phyloP scores from a whole-genome alignment of 2,329 filamentous ascomycete genomes.

The Colletotrichum somersetense region DNA sequence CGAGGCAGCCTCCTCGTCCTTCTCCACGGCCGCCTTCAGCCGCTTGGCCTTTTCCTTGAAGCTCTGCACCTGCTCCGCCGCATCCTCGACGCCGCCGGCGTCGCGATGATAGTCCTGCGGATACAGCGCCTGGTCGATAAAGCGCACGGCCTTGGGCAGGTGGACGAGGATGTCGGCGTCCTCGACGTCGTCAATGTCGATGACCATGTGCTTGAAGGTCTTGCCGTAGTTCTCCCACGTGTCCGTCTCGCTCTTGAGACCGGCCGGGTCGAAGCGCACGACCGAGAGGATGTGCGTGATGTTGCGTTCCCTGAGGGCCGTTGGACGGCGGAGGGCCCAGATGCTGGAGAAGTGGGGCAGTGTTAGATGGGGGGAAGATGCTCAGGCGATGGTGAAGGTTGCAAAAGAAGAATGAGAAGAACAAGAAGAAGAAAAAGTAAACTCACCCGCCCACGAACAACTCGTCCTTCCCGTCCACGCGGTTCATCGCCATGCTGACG shows the following conservation, averaged over 20 bases:
- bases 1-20: conserved; percentile 8
- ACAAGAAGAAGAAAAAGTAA: neutral
- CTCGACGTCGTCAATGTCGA: conserved; percentile 91
- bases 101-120: conserved; percentile 15
- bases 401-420: no score
- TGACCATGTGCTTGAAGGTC: conserved; percentile 77
- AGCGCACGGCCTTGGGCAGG: conserved; percentile 81
- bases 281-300: conserved; percentile 95
- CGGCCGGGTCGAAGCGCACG: conserved; percentile 65
- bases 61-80: neutral
- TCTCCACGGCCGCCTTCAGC: conserved; percentile 27
- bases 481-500: conserved; percentile 57
- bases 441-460: conserved; percentile 57
- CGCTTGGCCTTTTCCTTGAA: conserved; percentile 32
- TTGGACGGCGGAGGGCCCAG: conserved; percentile 80
- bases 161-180: conserved; percentile 88
- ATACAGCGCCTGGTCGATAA: conserved; percentile 82
- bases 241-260: conserved; percentile 63
- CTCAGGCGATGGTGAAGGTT: neutral
- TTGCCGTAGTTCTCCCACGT: conserved; percentile 66
- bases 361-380: neutral
- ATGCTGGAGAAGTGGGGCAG: conserved; percentile 65
- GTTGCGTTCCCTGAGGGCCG: conserved; percentile 76
- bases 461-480: conserved; percentile 56
- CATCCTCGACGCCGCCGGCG: neutral